Evolutionary conservation across 768 basidiomycete species (phyloP).

Genomic region (Leccinum subgranulosum): DNA sequence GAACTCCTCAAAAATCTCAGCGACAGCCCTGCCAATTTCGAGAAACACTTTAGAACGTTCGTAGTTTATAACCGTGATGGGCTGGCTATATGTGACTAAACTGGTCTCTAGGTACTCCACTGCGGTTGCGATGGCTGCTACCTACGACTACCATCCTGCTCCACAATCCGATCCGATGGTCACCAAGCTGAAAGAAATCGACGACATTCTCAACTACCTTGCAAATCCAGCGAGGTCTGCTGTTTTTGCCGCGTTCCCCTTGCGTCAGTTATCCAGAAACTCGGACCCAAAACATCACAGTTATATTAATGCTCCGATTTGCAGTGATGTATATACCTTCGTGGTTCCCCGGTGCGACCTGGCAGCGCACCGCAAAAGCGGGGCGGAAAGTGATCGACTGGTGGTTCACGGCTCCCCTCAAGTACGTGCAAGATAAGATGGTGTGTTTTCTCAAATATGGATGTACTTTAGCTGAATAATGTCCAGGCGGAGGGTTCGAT

Average conservation of each 20-base stretch:
- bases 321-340: conserved; percentile 6
- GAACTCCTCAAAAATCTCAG: conserved; percentile 3
- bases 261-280: background rate
- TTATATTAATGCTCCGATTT: background rate
- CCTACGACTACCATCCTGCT: conserved; percentile 8
- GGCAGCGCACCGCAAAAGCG: background rate
- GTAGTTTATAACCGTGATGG: background rate
- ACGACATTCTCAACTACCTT: background rate
- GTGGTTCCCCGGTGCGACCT: conserved; percentile 5
- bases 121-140: conserved; percentile 10
- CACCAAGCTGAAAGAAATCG: conserved; percentile 1
- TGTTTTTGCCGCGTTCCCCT: conserved; percentile 6
- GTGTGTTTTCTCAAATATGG: background rate
- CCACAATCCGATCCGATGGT: conserved; percentile 10
- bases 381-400: conserved; percentile 2
- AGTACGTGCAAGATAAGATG: background rate
- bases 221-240: background rate
- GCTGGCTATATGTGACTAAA: background rate
- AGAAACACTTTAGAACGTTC: conserved; percentile 8
- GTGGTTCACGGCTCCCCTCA: conserved; percentile 1
- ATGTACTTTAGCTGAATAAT: background rate
- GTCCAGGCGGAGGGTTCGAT: background rate
- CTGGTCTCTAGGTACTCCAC: background rate
- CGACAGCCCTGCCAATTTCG: conserved; percentile 1
- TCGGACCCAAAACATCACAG: too few relatives aligned